Conservation (phyloP, 176 grass and related monocot species). For the Ampelocalamus luodianensis region DNA sequence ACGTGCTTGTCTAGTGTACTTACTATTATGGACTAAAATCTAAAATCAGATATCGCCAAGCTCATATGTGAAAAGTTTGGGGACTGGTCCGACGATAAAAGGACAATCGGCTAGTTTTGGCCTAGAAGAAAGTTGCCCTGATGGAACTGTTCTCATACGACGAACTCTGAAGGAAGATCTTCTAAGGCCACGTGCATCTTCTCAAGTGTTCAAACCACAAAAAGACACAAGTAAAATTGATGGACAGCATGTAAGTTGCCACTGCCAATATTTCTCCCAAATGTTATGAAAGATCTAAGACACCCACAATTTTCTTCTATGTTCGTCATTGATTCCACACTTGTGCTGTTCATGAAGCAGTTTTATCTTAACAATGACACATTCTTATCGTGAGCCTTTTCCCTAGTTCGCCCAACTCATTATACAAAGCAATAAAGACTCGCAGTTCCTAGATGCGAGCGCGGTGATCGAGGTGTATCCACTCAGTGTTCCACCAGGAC, state of each 20-base stretch:
- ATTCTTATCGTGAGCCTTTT: background rate
- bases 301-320: background rate
- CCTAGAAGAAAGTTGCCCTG: background rate
- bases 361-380: background rate
- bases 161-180: slow-evolving; percentile 29
- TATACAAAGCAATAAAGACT: background rate
- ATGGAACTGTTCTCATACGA: slow-evolving; percentile 21
- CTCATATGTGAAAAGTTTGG: background rate
- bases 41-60: background rate
- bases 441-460: background rate
- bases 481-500: background rate
- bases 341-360: background rate
- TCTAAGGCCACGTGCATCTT: background rate
- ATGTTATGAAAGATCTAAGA: background rate
- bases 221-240: background rate
- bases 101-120: too few species aligned
- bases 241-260: slow-evolving; percentile 21
- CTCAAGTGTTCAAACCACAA: background rate
- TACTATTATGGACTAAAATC: background rate
- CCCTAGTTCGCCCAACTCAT: slow-evolving; percentile 9
- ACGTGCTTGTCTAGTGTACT: background rate
- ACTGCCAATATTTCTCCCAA: background rate
- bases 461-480: background rate
- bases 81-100: background rate
- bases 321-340: background rate